These are phyloP conservation scores for Pyrus betulifolia DNA, from an alignment of 306 rosid genomes.

Conservation along the genomic window DNA sequence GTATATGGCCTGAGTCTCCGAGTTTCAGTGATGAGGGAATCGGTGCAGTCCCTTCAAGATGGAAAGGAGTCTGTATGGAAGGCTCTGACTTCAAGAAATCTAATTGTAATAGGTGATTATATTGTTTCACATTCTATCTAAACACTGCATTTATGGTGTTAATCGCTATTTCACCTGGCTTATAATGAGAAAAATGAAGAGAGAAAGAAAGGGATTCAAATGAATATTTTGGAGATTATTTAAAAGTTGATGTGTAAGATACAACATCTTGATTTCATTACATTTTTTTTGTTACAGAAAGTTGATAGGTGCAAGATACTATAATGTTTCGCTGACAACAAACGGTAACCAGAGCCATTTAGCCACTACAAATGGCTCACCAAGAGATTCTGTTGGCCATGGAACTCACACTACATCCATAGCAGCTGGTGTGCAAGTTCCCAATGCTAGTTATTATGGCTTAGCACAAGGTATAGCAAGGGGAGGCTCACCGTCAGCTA, in stretches of 20 bases:
- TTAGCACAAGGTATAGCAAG: constrained; percentile 74
- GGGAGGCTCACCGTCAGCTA: constrained; percentile 71
- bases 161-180: not conserved
- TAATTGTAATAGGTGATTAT: constrained; percentile 72
- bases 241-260: not conserved
- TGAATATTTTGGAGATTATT: too few relatives aligned
- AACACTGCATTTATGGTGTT: not conserved
- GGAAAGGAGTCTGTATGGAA: constrained; percentile 91
- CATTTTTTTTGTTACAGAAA: constrained; percentile 35
- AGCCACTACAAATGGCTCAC: constrained; percentile 40
- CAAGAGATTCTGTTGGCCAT: constrained; percentile 77
- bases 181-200: not conserved
- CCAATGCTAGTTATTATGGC: constrained; percentile 67
- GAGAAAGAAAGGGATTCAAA: not conserved
- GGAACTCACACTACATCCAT: constrained; percentile 87
- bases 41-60: constrained; percentile 67
- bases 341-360: constrained; percentile 24
- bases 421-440: constrained; percentile 62
- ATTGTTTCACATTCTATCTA: not conserved
- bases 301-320: constrained; percentile 93
- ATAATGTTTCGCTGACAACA: constrained; percentile 17
- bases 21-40: constrained; percentile 69
- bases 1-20: constrained; percentile 94
- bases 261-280: not conserved
- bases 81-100: constrained; percentile 74